Evolutionary conservation across 1,284 basidiomycete genomes (phyloP), one percentile per base, ranked within the genome.

Genomic region (Tilletia indica): DNA sequence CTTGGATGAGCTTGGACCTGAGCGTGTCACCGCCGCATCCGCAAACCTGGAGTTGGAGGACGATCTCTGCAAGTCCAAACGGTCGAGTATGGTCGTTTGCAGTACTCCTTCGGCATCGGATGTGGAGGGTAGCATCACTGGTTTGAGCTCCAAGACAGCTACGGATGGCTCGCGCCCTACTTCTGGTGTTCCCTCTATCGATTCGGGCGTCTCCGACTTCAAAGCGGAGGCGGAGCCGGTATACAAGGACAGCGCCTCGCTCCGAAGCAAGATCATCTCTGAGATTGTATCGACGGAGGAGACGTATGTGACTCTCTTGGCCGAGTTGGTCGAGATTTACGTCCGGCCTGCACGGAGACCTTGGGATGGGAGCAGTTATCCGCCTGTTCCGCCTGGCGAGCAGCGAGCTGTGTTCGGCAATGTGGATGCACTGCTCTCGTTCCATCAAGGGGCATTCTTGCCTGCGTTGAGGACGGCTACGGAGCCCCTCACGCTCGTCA

Each of bases 281-380:
- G 85, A 86, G 78, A 85, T 72, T 77, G 81, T 78, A 80, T 93
- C 92, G 80, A 98, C 96, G 58, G 96, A 99, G 85, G 89, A 93
- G 74, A 95, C 95, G 0, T 99, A 99, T 85, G 93, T 97, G 71
- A 92, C 92, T 78, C 92, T 93, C 14, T 86, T 99, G 31, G 90
- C 92, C 82, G 96, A 97, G 85, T 89, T 99, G 36, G 90, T 95
- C 68, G 92, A 95, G 72, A 97, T 99, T 74, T 99, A 99, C 83
- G 92, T 99, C 85, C 91, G 89, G 79, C 93, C 94, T 48, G 91
- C 92, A 3, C 87, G 89, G n/a, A 88, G 89, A 51, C 87, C 91
- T 2, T 89, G 91, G 71, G 77, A 78, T 8, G 74, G 73, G 21
- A 72, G 67, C 42, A 76, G 73, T 12, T 93, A 97, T 74, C 92